A percentile compares a stretch with the other conserved stretches of the same genome.
Evolutionary conservation across 2,329 filamentous ascomycete genomes (phyloP).

Genomic region (Calonectria ilicicola): DNA sequence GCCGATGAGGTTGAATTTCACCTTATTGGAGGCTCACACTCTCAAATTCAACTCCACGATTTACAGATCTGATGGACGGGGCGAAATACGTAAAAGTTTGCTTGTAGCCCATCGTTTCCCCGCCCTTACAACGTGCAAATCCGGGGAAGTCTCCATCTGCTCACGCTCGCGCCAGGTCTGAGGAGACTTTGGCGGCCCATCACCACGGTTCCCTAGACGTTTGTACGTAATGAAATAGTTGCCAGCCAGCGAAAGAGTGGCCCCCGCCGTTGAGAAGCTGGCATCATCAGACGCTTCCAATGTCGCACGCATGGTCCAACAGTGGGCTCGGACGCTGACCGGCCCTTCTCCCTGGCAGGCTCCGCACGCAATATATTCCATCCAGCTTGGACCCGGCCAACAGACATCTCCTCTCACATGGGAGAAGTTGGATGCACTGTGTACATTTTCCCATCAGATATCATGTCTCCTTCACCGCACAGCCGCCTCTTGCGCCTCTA

Average conservation of each 20-base stretch:
- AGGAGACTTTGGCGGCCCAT: constrained; percentile 21
- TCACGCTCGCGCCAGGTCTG: constrained; percentile 21
- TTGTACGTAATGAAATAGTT: constrained; percentile 42
- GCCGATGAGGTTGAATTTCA: constrained; percentile 14
- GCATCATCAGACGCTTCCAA: constrained; percentile 29
- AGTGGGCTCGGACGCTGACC: constrained; percentile 40
- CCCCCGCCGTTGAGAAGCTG: constrained; percentile 23
- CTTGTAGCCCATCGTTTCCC: constrained; percentile 33
- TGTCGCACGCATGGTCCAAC: constrained; percentile 26
- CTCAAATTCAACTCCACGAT: constrained; percentile 32
- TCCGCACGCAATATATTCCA: constrained; percentile 27
- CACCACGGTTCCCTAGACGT: constrained; percentile 30
- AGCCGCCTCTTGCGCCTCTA: background rate
- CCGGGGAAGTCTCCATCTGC: constrained; percentile 41
- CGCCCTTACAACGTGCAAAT: constrained; percentile 37
- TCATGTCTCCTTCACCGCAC: background rate
- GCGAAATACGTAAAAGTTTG: constrained; percentile 42
- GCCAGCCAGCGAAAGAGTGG: constrained; percentile 26
- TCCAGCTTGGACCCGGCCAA: constrained; percentile 17
- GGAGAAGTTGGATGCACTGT: background rate
- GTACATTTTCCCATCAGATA: background rate
- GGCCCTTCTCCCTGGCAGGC: constrained; percentile 31
- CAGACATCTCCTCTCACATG: constrained; percentile 3
- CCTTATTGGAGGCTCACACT: constrained; percentile 17
- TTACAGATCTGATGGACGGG: constrained; percentile 34